Conservation (phyloP, 495 filamentous ascomycete genomes). For the Aspergillus ostianus region DNA sequence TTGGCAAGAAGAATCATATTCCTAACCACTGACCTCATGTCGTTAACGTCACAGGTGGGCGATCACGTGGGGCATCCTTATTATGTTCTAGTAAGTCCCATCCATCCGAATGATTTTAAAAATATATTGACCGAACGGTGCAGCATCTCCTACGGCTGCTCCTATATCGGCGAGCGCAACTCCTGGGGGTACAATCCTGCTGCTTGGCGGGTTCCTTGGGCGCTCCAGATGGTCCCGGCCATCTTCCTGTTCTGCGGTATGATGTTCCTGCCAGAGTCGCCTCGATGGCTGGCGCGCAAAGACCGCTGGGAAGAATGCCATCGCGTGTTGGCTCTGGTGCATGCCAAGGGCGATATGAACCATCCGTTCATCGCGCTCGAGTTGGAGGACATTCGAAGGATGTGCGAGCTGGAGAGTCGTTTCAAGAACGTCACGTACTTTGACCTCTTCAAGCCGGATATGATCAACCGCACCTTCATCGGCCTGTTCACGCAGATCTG, state of each 20-base stretch:
- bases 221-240: conserved; percentile 72
- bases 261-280: conserved; percentile 71
- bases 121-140: background rate
- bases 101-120: background rate
- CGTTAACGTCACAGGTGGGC: conserved; percentile 48
- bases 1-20: background rate
- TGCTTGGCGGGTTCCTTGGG: conserved; percentile 76
- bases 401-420: conserved; percentile 65
- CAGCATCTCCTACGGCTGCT: conserved; percentile 70
- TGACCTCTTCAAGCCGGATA: conserved; percentile 65
- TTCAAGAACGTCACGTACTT: conserved; percentile 61
- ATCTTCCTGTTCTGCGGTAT: conserved; percentile 62
- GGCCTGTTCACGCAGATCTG: conserved; percentile 79
- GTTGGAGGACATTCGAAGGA: conserved; percentile 65
- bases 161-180: conserved; percentile 50
- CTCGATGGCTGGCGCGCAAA: conserved; percentile 74
- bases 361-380: conserved; percentile 63
- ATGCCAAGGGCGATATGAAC: conserved; percentile 64
- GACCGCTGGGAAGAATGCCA: conserved; percentile 74
- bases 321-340: conserved; percentile 63
- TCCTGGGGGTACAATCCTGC: conserved; percentile 37
- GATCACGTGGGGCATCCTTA: conserved; percentile 80
- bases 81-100: conserved; percentile 65
- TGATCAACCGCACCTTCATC: conserved; percentile 70
- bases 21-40: background rate